Conservation (phyloP, 192 early-diverging fungal species). For the Umbelopsis isabellina region DNA sequence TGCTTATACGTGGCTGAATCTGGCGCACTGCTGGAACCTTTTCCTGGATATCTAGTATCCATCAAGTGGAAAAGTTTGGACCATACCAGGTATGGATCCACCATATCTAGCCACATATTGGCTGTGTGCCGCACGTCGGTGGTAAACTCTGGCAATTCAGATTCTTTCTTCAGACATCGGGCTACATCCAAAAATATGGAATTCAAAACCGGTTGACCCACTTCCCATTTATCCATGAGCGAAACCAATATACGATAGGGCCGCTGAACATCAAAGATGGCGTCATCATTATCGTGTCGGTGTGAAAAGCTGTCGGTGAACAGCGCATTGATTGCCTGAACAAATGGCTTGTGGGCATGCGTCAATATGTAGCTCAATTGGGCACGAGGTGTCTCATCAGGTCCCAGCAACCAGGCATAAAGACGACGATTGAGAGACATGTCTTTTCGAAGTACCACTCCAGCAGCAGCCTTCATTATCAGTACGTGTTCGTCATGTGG, state of each 20-base stretch:
- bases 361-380: slow-evolving; percentile 56
- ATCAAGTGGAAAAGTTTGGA: slow-evolving; percentile 64
- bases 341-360: slow-evolving; percentile 53
- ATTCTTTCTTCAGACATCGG: slow-evolving; percentile 63
- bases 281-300: not conserved
- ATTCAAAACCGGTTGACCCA: slow-evolving; percentile 77
- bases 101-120: slow-evolving; percentile 88
- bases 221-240: slow-evolving; percentile 82
- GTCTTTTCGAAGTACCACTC: slow-evolving; percentile 86
- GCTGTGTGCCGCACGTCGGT: slow-evolving; percentile 74
- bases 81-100: slow-evolving; percentile 89
- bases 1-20: not conserved
- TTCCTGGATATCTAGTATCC: slow-evolving; percentile 44
- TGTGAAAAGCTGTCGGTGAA: slow-evolving; percentile 32
- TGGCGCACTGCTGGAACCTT: not conserved
- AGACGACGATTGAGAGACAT: slow-evolving; percentile 93
- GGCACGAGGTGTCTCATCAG: slow-evolving; percentile 29
- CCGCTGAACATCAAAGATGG: slow-evolving; percentile 50
- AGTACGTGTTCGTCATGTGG: slow-evolving; percentile 66
- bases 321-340: slow-evolving; percentile 59
- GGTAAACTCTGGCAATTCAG: slow-evolving; percentile 41
- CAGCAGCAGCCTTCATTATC: slow-evolving; percentile 71
- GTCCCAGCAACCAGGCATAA: slow-evolving; percentile 89
- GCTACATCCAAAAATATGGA: slow-evolving; percentile 74
- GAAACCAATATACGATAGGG: slow-evolving; percentile 87